Evolutionary conservation across 768 basidiomycete species (phyloP), one percentile per base, ranked within the genome.

Genomic region (Crepidotus variabilis): DNA sequence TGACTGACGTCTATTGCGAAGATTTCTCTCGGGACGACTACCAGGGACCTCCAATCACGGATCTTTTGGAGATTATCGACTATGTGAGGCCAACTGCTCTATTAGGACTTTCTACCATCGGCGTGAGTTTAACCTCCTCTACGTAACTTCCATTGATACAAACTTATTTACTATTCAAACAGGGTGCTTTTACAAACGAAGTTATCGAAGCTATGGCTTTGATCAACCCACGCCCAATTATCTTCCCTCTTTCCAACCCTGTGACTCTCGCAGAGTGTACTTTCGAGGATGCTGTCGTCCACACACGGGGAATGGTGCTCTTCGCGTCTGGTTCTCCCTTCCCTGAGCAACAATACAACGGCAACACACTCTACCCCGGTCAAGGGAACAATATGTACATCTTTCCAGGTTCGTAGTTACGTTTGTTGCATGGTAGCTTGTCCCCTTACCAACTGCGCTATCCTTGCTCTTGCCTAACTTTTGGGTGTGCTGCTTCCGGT

Each of bases 341-440:
- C 82, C 80, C 83, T 13, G 76, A 80, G 47, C 77, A 86, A 60
- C 63, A 71, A 55, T 87, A 77, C 72, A 70, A 78, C 34, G 85
- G 84, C 28, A 75, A 73, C 52, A 77, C 61, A 33, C 73, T 87
- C 61, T 85, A 87, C 60, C 86, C 94, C 1, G 91, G 92, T 21
- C 95, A 97, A 72, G 94, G 94, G 23, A 97, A 96, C 70, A 98
- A 96, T 71, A 94, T 94, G 91, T 90, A 89, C 69, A 88, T 89
- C 65, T 87, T 87, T 78, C 85, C 85, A 50, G 82, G 84, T 83
- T 35, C 22, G 66, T 63, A 54, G 48, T 56, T 11, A 36, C n/a
- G 11, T 47, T 22, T 11, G 1, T 6, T 45, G 18, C 54, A 59
- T 61, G 55, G 57, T 56, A 28, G 8, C 28, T 28, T 28, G n/a